Percentiles rank a stretch among this genome's conserved stretches.
Evolutionary conservation across 2,329 filamentous ascomycete genomes (phyloP).

Genomic region (Chaetothyriales sp.): DNA sequence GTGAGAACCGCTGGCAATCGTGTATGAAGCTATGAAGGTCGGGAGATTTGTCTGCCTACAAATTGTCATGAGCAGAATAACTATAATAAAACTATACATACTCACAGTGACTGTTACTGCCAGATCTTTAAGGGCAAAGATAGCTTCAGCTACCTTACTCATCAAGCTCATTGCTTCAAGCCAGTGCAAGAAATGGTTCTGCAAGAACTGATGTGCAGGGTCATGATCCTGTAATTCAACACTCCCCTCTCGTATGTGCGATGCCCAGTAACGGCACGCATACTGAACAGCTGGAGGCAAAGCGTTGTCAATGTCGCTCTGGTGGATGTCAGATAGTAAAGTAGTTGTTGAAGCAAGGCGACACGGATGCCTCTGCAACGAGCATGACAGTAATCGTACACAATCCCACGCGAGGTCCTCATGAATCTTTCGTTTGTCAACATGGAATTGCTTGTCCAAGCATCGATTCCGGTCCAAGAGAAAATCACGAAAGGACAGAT

Average conservation of each 20-base stretch:
- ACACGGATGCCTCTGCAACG: no score
- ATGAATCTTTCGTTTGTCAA: no score
- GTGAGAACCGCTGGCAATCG: conserved; percentile 19
- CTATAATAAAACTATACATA: conserved; percentile 3
- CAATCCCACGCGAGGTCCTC: no score
- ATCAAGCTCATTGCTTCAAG: conserved; percentile 20
- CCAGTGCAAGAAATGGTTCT: conserved; percentile 19
- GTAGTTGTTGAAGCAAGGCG: no score
- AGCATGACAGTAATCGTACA: background rate
- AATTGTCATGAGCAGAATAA: no score
- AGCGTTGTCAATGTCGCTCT: conserved; percentile 10
- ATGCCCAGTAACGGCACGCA: conserved; percentile 20
- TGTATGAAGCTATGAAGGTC: no score
- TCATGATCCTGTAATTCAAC: conserved; percentile 1
- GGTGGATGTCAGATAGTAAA: no score
- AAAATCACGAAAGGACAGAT: conserved; percentile 1
- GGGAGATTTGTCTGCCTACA: conserved; percentile 6
- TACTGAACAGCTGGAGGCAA: no score
- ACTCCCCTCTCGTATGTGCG: conserved; percentile 16
- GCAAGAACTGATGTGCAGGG: conserved; percentile 9
- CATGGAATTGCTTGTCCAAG: background rate
- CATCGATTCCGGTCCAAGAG: background rate
- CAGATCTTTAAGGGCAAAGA: conserved; percentile 12
- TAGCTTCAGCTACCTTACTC: conserved; percentile 11
- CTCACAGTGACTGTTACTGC: conserved; percentile 6